These are phyloP conservation scores for Eucalyptus erythrocorys DNA, from an alignment of 345 rosid genomes.

Conservation along the genomic window DNA sequence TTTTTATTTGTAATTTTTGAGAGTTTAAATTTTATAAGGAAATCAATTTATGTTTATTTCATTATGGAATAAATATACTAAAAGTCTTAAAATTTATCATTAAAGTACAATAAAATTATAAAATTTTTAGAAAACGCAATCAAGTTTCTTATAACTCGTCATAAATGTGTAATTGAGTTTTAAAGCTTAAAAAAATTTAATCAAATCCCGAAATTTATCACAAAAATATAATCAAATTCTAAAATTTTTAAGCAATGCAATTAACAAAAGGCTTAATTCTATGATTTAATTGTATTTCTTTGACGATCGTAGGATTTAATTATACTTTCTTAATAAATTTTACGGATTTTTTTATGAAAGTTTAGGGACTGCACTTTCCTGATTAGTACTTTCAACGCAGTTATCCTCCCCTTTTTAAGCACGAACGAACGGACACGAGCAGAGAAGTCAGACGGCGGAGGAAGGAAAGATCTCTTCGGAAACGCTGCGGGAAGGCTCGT, in stretches of 20 bases:
- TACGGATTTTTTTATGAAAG: neutral
- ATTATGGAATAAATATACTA: rapidly evolving
- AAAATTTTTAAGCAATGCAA: rapidly evolving
- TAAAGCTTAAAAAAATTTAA: neutral
- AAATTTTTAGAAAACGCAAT: neutral
- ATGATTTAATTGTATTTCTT: neutral
- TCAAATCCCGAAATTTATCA: rapidly evolving
- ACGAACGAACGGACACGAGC: neutral
- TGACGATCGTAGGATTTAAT: too few relatives aligned
- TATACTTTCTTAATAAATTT: neutral
- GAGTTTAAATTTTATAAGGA: neutral
- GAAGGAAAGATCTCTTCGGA: neutral
- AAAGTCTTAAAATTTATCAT: neutral
- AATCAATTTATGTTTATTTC: neutral
- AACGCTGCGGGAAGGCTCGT: neutral
- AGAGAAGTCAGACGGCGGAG: neutral
- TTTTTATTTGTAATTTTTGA: neutral
- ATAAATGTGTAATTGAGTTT: rapidly evolving
- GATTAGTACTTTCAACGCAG: neutral
- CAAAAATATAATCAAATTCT: rapidly evolving
- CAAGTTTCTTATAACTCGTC: rapidly evolving
- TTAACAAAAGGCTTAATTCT: rapidly evolving
- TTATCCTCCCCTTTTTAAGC: neutral
- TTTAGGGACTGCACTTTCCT: neutral
- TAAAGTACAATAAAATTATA: rapidly evolving